Base-by-base conservation (phyloP, 352 stramenopile species). In the Thalassiosira hispida region DNA sequence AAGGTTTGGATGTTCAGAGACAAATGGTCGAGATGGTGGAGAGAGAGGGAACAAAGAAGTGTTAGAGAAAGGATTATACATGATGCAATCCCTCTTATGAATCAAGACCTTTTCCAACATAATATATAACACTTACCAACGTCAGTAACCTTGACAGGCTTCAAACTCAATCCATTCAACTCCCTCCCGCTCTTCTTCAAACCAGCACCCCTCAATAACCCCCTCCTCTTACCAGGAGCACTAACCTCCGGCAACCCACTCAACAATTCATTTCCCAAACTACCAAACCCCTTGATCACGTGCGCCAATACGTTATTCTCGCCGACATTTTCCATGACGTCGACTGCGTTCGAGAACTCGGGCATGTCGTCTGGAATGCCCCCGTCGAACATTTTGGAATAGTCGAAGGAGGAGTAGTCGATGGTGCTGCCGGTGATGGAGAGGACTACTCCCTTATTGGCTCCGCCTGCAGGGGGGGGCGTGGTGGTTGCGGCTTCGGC, bases 251-350 rank as follows among this genome's bases (percentile, higher is more conserved):
- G 4, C 55, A 27, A 29, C 14, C 18, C 8, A 47, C 18, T 51
- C 56, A 65, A 49, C 11, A 65, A 14, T 31, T 65, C 56, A 65
- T 65, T 46, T n/a, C 27, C 7, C 56, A 65, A 33, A 35, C 23
- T 2, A 53, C 31, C n/a, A 40, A 53, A 67, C 3, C 59, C 38
- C 18, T 20, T 23, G 16, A 52, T 67, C 5, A 67, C 18, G n/a
- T n/a, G n/a, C n/a, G n/a, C n/a, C 33, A 66, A 33, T 9, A 66
- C 12, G 22, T 66, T 20, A 31, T 66, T 66, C 14, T 18, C 23
- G 3, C 22, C 57, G 7, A 8, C 6, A 38, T 66, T 38, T 2
- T 12, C 57, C 18, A 35, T 40, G 20, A 66, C 27, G 5, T 53
- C 57, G 0, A 2, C 18, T 1, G 57, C 57, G 22, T 53, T 16